Evolutionary conservation across 2,329 filamentous ascomycete genomes (phyloP), one percentile per base, ranked within the genome.

Genomic region (Dothideomycetidae sp.): DNA sequence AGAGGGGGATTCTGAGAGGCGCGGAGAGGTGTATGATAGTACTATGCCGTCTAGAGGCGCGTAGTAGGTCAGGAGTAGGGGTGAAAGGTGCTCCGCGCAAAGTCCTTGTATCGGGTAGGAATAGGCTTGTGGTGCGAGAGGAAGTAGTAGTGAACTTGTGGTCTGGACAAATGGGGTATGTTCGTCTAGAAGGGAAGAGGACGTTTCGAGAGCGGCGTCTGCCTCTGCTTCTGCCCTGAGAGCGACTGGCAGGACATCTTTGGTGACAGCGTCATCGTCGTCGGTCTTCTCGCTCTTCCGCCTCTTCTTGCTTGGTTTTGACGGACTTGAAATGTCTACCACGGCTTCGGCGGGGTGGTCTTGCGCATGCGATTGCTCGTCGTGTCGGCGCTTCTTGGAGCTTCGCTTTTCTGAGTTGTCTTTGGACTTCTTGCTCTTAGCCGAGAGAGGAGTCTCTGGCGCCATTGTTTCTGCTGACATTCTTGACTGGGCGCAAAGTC

Each of bases 71-170:
- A 86, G 77, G 29, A 84, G 65, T 5, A 86, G 68, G 7, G 80
- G 80, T 28, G 75, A 75, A 40, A 90, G 70, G 52, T 86, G 75
- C 51, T 86, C 80, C 43, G 76, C 72, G 52, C 78, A 75, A 43
- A 79, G 69, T 41, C 74, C 78, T 48, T 80, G 75, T 46, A 84
- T 61, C 0, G 81, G 79, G 41, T 74, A 70, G 43, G 71, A 66
- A 59, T 82, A 79, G 31, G 78, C 77, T 28, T 73, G 63, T 9
- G 82, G 81, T 44, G 75, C 80, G 44, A 90, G 66, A 1, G 80
- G 73, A 45, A 86, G 70, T 60, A 82, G 86, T 49, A 93, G 71
- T 2, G 86, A 86, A 29, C 83, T 72, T 14, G 79, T 84, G 51
- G 88, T 78, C 17, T 75, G 72, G 54, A 76, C 75, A 60, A 93